Evolutionary conservation across 1,139 yeast genomes (phyloP), one percentile per base, ranked within the genome.

Genomic region (Suhomyces guaymorum): DNA sequence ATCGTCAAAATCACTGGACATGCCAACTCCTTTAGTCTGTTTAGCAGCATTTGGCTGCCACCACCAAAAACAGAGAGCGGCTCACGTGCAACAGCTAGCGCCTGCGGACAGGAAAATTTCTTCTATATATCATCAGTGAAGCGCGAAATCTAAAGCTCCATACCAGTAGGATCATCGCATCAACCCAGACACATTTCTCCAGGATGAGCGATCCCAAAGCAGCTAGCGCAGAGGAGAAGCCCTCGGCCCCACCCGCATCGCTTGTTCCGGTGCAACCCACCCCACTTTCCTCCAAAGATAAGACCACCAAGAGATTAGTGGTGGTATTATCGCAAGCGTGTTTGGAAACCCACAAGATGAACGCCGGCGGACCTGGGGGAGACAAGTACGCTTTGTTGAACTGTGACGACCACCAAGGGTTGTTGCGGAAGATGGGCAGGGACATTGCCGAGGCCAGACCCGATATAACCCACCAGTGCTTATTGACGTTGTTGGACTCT

Each of bases 371-470:
- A 7, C 76, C 85, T 17, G 89, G 90, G 33, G 96, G 95, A 35
- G 97, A 90, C 58, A 86, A 92, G 59, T 92, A 84, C 55, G 97
- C 95, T 0, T 68, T 92, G 44, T 73, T 92, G 52, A 92, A 92
- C 67, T 92, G 98, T 70, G 98, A 92, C 61, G 98, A 92, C 61
- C 98, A 92, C 60, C 98, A 92, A 66, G 97, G 97, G 11, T 72
- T 92, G 38, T 70, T 92, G 52, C 84, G 94, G 61, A 90, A 89
- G 59, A 88, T 90, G 95, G 96, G 96, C 30, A 77, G 97, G 57
- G 97, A 92, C 59, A 92, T 92, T 48, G 90, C 96, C 29, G 98
- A 92, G 59, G 97, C 97, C 5, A 80, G 98, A 62, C 98, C 98
- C 14, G 98, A 92, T 61, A 92, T 92, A 54, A 90, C 97, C 29